Evolutionary conservation across 148 eudicot species (phyloP), one percentile per base, ranked within the genome.

Genomic region (Rhododendron griersonianum): DNA sequence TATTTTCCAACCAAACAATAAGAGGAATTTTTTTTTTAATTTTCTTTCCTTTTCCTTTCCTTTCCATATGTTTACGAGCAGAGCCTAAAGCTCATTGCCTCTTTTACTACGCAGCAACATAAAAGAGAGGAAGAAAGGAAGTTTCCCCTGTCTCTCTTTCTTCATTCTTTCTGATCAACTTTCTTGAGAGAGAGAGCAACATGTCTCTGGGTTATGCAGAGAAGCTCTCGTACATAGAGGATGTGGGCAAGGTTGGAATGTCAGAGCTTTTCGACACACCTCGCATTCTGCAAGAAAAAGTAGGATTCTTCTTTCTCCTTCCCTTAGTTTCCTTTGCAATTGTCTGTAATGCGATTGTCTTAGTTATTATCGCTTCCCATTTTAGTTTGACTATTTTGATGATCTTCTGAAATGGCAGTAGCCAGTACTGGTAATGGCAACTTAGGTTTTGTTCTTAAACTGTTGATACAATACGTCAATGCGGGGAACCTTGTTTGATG

Each of bases 221-320:
- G 92, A 95, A 95, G 91, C 96, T 95, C 76, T 95, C 98, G 0
- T 90, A 82, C 89, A 95, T 89, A 88, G 98, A 95, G 87, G 96
- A 95, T 91, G 98, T 95, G 81, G 98, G 95, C 79, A 90, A 90
- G 41, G 96, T 95, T 86, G 98, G 98, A 89, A 93, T 95, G 98
- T 65, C 92, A 39, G 98, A 94, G 85, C 86, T 91, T 86, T 93
- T 95, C 82, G 96, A 95, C 91, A 78, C 95, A 76, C 88, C 94
- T 83, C 88, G 51, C 79, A 69, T 91, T 90, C 87, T 94, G 85
- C 91, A 87, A 30, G 90, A 94, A 81, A 95, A 93, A 82, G 98
- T 93, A 39, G 84, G 83, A 7, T 11, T 79, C 75, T 15, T 10
- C 14, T 67, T 37, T 83, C 77, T 73, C 37, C 39, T 83, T 44